Base-by-base conservation (phyloP, 352 stramenopile genomes). In the Thraustochytrium sp. region DNA sequence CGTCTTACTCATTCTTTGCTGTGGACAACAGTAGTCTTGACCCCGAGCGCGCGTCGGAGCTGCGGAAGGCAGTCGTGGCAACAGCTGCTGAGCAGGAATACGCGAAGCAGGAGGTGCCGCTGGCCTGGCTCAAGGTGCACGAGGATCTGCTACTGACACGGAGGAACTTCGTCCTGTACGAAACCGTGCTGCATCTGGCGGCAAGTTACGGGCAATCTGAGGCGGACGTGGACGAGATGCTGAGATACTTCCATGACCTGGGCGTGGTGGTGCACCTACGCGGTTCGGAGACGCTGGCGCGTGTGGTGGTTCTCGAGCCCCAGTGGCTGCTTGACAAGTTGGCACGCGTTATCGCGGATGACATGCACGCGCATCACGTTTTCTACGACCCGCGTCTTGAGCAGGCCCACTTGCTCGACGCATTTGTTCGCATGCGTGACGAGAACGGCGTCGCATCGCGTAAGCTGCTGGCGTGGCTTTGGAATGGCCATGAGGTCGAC, bases 301-400 rank as follows among this genome's bases (percentile, higher is more conserved):
- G 59, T 29, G 26, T 29, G 65, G 65, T 76, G 13, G 53, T 76
- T 29, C 23, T 76, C 21, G 59, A 76, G n/a, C 65, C 53, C 11
- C 65, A 76, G 31, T 76, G 65, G 65, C 65, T 76, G 16, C 38
- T 76, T 36, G 54, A 76, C 29, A 78, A 78, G 40, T 29, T 76
- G 0, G 0, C 40, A 18, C 59, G 65, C 16, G 65, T 76, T 26
- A 76, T 76, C 38, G 54, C 23, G 13, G 59, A 76, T 34, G 65
- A 76, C n/a, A n/a, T 78, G 18, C 65, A 76, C 29, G 23, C 29
- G 23, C n/a, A 68, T 0, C 48, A 55, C 16, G n/a, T 55, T 0
- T 55, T 23, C n/a, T n/a, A n/a, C 18, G 0, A 55, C n/a, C 0
- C 16, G 18, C 16, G n/a, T 55, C n/a, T 55, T 18, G 29, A 26